Conservation (phyloP, 2,329 filamentous ascomycete species). For the Pezicula radicicola region DNA sequence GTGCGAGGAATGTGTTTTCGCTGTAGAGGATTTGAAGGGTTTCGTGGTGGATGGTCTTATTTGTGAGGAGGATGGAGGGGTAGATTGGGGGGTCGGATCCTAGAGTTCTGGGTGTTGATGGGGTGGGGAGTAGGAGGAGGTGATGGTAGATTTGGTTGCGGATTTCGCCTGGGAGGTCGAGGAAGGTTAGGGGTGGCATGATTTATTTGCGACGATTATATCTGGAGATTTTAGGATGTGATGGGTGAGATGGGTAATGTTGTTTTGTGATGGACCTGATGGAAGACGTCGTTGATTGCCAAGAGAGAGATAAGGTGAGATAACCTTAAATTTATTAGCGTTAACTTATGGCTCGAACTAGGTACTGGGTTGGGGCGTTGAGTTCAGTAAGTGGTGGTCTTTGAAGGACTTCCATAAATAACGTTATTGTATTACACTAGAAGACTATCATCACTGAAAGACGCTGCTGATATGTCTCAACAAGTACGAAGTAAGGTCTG, state of each 20-base stretch:
- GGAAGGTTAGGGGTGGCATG: constrained; percentile 17
- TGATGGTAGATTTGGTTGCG: constrained; percentile 52
- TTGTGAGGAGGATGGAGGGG: constrained; percentile 19
- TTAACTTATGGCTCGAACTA: neutral
- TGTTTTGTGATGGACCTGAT: neutral
- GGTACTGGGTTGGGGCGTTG: too few species aligned
- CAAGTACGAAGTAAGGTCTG: too few species aligned
- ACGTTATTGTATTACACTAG: too few species aligned
- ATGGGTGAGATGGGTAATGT: neutral
- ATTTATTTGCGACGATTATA: neutral
- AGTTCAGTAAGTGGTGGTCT: too few species aligned
- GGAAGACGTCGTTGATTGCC: neutral
- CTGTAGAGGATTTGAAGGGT: constrained; percentile 41
- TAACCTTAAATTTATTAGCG: constrained; percentile 8
- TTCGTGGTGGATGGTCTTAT: constrained; percentile 19
- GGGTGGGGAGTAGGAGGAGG: constrained; percentile 22
- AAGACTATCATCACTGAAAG: too few species aligned
- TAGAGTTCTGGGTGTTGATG: constrained; percentile 13
- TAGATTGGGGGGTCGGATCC: constrained; percentile 26
- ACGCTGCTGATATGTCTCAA: too few species aligned
- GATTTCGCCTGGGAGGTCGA: constrained; percentile 54
- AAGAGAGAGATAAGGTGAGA: neutral
- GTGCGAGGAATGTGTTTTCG: constrained; percentile 46
- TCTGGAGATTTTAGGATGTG: neutral
- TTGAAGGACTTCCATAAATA: too few species aligned